These are phyloP conservation scores for Terfezia claveryi DNA, from an alignment of 495 filamentous ascomycete species.

Conservation along the genomic window DNA sequence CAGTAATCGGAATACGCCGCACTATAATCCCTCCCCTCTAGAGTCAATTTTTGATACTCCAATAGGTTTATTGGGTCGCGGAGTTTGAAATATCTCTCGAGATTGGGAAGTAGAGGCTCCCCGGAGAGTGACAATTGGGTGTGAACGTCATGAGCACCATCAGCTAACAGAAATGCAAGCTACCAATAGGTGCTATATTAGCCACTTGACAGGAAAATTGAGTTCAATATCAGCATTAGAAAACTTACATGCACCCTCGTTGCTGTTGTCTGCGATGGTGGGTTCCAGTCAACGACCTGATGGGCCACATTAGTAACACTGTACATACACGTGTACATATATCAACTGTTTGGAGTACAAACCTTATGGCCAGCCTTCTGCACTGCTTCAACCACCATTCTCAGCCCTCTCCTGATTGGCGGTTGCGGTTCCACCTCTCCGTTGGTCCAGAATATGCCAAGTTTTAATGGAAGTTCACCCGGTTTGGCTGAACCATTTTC, in stretches of 20 bases:
- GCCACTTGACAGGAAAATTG: too few relatives aligned
- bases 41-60: constrained; percentile 35
- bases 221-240: neutral
- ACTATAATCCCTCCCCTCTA: constrained; percentile 15
- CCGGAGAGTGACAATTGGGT: constrained; percentile 26
- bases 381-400: constrained; percentile 15
- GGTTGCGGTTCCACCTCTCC: constrained; percentile 30
- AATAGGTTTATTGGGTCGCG: constrained; percentile 30
- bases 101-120: constrained; percentile 34
- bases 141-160: constrained; percentile 34
- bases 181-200: constrained; percentile 2
- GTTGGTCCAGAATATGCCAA: constrained; percentile 25
- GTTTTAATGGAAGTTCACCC: too few relatives aligned
- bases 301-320: constrained; percentile 20
- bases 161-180: constrained; percentile 28
- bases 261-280: constrained; percentile 18
- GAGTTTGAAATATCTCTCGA: constrained; percentile 19
- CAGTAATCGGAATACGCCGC: neutral
- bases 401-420: constrained; percentile 25
- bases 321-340: too few relatives aligned
- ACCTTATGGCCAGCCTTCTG: neutral
- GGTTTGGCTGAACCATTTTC: too few relatives aligned
- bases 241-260: constrained; percentile 3
- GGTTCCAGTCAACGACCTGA: constrained; percentile 28
- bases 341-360: neutral